Percentiles rank a stretch among this genome's conserved stretches.
These are phyloP conservation scores for Actinomortierella wolfii DNA, from an alignment of 371 early-diverging fungal genomes.

Conservation along the genomic window DNA sequence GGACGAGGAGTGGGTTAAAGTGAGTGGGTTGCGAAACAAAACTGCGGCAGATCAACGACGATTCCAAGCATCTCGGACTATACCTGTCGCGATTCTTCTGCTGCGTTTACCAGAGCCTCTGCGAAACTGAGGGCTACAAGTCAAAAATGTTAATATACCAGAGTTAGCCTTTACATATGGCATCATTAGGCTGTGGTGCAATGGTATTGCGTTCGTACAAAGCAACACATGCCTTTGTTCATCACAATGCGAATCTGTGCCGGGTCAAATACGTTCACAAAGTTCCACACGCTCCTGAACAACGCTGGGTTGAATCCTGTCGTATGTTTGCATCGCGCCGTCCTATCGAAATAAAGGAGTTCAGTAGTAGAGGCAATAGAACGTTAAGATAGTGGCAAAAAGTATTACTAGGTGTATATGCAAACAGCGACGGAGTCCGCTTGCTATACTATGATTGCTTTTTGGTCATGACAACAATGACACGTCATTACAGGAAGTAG, in stretches of 20 bases:
- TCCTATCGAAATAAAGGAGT: constrained; percentile 8
- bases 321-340: constrained; percentile 38
- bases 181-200: too few relatives aligned
- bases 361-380: background rate
- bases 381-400: constrained; percentile 1
- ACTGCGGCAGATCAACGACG: background rate
- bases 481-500: constrained; percentile 58
- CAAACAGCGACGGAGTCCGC: background rate
- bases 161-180: too few relatives aligned
- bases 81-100: constrained; percentile 41
- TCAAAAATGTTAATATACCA: too few relatives aligned
- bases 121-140: constrained; percentile 50
- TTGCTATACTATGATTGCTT: background rate
- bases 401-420: too few relatives aligned
- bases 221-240: constrained; percentile 47
- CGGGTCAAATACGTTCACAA: constrained; percentile 54
- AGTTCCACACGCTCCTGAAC: constrained; percentile 44
- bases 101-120: constrained; percentile 52
- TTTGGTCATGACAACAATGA: background rate
- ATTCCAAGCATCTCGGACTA: constrained; percentile 35
- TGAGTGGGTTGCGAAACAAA: background rate
- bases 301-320: constrained; percentile 43
- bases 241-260: constrained; percentile 50
- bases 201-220: background rate
- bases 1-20: too few relatives aligned